Conservation (phyloP, 768 basidiomycete species). For the Mycena latifolia region DNA sequence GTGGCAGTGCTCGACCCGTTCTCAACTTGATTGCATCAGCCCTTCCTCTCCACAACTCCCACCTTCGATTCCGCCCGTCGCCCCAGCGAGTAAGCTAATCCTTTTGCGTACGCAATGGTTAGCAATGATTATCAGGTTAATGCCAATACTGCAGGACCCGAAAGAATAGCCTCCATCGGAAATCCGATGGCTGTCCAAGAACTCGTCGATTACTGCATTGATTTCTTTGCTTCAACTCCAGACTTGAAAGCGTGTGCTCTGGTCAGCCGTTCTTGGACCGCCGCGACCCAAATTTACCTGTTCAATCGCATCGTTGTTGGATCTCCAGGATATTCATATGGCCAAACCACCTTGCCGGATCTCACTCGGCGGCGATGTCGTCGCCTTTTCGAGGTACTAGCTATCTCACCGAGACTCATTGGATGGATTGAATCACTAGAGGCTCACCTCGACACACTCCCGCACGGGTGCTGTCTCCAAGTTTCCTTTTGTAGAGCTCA, state of each 20-base stretch:
- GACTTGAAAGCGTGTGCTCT: conserved; percentile 24
- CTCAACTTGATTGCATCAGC: too few relatives aligned
- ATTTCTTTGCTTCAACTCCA: conserved; percentile 15
- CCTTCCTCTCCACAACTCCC: too few relatives aligned
- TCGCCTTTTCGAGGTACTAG: conserved; percentile 6
- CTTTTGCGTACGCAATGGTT: too few relatives aligned
- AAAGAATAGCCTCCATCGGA: neutral
- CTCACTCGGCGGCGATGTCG: neutral
- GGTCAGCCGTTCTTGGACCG: conserved; percentile 15
- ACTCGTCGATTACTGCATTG: conserved; percentile 24
- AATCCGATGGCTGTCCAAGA: conserved; percentile 20
- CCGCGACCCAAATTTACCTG: conserved; percentile 11
- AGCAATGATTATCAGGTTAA: too few relatives aligned
- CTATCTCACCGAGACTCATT: conserved; percentile 2
- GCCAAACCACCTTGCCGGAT: too few relatives aligned
- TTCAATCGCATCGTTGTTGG: conserved; percentile 16
- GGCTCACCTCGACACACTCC: conserved; percentile 9
- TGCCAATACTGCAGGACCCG: neutral
- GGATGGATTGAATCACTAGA: conserved; percentile 1
- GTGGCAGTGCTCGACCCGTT: too few relatives aligned
- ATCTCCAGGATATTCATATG: too few relatives aligned
- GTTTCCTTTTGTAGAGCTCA: neutral
- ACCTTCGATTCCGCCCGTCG: too few relatives aligned
- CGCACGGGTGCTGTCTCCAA: neutral
- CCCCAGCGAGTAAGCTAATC: too few relatives aligned